Base-by-base conservation (phyloP, 371 early-diverging fungal genomes). In the Actinomortierella ambigua region DNA sequence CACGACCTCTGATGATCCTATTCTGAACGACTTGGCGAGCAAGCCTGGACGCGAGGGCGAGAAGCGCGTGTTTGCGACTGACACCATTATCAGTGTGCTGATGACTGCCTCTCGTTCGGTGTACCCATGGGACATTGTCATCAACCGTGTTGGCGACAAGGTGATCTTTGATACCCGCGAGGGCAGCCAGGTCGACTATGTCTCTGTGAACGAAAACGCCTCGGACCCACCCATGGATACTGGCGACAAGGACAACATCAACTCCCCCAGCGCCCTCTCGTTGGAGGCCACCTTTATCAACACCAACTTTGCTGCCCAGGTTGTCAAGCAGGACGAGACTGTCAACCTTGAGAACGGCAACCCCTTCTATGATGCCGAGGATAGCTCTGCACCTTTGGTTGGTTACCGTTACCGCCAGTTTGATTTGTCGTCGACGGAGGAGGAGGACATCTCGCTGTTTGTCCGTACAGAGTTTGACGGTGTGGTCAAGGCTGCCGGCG, bases 141-240 rank as follows among this genome's bases (percentile, higher is more conserved):
- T 96, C 63, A 93, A 89, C 75, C 93, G 95, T 69, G 82, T 86
- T 26, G 95, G 87, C 62, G 85, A 94, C 78, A 88, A 89, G 78
- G 82, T 98, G 44, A 88, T 90, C 76, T 82, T 98, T 56, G 99
- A 98, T 78, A 97, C 96, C 81, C 87, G 99, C 41, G 88, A 88
- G 34, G 93, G 91, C 44, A 92, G 94, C 14, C 78, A 79, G 20
- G 34, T 83, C 77, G 93, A 97, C 75, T 90, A 89, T 62, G 80
- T 92, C 24, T 88, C 94, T 48, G 98, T 98, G 54, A 97, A 98
- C 76, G 99, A 98, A 78, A 98, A 96, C 80, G 92, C 96, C 2
- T 79, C 81, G 13, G 96, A 96, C 61, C 94, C 96, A 24, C 97
- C 99, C 20, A 76, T 88, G 40, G 99, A 98, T 55, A 73, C 79